These are phyloP conservation scores for Suhomyces ambrosiae DNA, from an alignment of 1,139 yeast species.

Conservation along the genomic window DNA sequence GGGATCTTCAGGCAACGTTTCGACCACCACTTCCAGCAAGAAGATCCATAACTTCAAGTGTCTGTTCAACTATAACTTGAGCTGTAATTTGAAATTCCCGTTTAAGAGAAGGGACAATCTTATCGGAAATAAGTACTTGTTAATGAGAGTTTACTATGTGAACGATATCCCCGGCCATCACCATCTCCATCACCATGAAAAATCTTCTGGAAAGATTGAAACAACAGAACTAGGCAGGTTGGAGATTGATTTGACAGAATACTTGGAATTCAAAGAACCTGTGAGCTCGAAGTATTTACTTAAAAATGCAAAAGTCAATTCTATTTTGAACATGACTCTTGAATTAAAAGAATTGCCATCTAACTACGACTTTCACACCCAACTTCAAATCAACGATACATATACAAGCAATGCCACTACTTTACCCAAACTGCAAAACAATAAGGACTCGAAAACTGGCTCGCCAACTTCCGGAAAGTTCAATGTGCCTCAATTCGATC, in stretches of 20 bases:
- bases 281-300: constrained; percentile 65
- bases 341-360: constrained; percentile 45
- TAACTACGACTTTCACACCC: constrained; percentile 46
- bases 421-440: constrained; percentile 3
- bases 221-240: constrained; percentile 61
- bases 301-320: constrained; percentile 78
- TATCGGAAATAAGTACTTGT: constrained; percentile 41
- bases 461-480: constrained; percentile 18
- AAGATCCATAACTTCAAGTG: constrained; percentile 48
- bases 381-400: constrained; percentile 36
- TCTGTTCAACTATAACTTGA: constrained; percentile 38
- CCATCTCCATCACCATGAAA: constrained; percentile 2
- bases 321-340: constrained; percentile 58
- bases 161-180: constrained; percentile 26
- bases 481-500: constrained; percentile 43
- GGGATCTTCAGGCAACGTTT: constrained; percentile 29
- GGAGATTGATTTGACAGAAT: constrained; percentile 72
- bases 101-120: constrained; percentile 38
- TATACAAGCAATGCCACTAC: constrained; percentile 2
- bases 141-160: constrained; percentile 38
- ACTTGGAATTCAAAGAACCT: constrained; percentile 56
- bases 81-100: constrained; percentile 46
- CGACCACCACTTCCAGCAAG: constrained; percentile 36
- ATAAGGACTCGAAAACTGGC: constrained; percentile 4
- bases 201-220: constrained; percentile 12